phyloP scores from a whole-genome alignment of 1,284 basidiomycete species.

The Wolfiporia cocos region DNA sequence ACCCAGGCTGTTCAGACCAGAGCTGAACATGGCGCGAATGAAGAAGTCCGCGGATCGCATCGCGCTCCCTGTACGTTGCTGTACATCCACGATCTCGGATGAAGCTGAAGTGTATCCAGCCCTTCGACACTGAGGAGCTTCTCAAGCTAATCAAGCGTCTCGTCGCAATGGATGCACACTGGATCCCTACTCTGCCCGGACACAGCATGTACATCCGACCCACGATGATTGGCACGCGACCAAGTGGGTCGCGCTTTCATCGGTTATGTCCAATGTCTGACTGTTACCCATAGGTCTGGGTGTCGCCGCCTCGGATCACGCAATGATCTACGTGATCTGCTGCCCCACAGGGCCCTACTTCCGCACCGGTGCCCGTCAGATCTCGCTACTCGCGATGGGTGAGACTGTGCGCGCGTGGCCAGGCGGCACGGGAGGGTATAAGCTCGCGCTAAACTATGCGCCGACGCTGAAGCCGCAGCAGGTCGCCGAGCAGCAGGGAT shows the following conservation, averaged over 20 bases:
- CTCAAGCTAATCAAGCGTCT: slow-evolving; percentile 67
- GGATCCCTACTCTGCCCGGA: slow-evolving; percentile 70
- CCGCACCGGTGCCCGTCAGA: slow-evolving; percentile 51
- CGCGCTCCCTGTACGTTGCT: slow-evolving; percentile 49
- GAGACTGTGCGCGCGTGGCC: slow-evolving; percentile 80
- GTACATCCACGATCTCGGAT: not conserved
- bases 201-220: slow-evolving; percentile 82
- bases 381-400: slow-evolving; percentile 66
- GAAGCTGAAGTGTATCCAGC: not conserved
- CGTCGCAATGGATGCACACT: slow-evolving; percentile 61
- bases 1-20: slow-evolving; percentile 72
- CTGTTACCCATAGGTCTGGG: slow-evolving; percentile 37
- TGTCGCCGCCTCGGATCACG: slow-evolving; percentile 62
- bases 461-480: slow-evolving; percentile 65
- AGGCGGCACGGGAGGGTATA: slow-evolving; percentile 67
- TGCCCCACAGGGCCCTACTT: slow-evolving; percentile 73
- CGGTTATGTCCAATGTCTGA: not conserved
- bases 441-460: slow-evolving; percentile 68
- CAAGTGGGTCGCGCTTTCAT: slow-evolving; percentile 43
- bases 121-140: slow-evolving; percentile 56
- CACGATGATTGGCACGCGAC: slow-evolving; percentile 79
- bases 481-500: slow-evolving; percentile 61
- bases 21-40: slow-evolving; percentile 79
- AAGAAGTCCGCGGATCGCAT: slow-evolving; percentile 53
- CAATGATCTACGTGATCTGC: slow-evolving; percentile 67